Evolutionary conservation across 2,329 filamentous ascomycete species (phyloP).

Genomic region (Colletotrichum tropicale): DNA sequence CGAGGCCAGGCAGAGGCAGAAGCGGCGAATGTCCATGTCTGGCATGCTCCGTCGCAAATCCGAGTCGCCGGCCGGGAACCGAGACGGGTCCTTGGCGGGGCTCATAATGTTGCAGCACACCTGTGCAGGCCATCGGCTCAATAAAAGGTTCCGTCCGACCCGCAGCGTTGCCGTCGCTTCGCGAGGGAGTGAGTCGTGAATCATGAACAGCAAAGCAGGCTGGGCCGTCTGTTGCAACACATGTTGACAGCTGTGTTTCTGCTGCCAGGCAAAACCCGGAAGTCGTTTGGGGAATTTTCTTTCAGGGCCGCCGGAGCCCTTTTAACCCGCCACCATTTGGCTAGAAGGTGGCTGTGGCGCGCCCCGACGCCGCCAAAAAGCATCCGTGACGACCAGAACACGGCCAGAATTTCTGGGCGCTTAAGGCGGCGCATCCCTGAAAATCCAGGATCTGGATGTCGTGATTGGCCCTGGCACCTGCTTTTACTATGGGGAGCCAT

Average conservation of each 20-base stretch:
- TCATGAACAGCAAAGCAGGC: neutral
- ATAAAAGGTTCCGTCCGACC: neutral
- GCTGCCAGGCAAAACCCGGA: neutral
- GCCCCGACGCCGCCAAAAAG: neutral
- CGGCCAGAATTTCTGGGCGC: neutral
- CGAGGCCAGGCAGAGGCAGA: neutral
- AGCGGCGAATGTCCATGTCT: neutral
- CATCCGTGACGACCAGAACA: neutral
- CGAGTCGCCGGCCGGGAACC: neutral
- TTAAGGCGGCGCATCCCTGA: constrained; percentile 1
- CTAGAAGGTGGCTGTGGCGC: neutral
- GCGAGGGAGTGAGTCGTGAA: neutral
- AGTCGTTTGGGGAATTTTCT: neutral
- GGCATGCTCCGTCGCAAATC: neutral
- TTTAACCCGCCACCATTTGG: neutral
- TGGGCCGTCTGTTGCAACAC: neutral
- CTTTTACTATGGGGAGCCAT: neutral
- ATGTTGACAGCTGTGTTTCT: neutral
- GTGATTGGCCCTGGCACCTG: neutral
- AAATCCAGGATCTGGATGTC: neutral
- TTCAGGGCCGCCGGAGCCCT: neutral
- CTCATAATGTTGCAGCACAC: neutral
- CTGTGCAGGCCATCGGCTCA: neutral
- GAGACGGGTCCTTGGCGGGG: neutral
- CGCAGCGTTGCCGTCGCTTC: neutral